Evolutionary conservation across 1,284 basidiomycete species (phyloP).

Genomic region (Cryptococcus sp.): DNA sequence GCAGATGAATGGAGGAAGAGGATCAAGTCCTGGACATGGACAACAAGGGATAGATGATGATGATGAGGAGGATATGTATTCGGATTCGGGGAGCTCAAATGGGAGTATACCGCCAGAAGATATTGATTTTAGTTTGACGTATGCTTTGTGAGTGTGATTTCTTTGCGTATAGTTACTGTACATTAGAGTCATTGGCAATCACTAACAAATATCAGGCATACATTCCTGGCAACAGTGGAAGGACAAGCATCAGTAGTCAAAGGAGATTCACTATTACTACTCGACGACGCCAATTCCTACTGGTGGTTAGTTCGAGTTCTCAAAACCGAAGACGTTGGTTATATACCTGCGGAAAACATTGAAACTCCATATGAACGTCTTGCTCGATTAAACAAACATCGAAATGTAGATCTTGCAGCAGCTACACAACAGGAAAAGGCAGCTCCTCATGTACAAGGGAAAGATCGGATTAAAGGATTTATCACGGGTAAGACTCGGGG

Average conservation of each 20-base stretch:
- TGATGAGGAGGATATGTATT: slow-evolving; percentile 34
- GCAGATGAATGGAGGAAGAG: background rate
- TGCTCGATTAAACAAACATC: slow-evolving; percentile 91
- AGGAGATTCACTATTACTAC: slow-evolving; percentile 85
- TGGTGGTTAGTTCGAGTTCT: slow-evolving; percentile 97
- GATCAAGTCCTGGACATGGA: background rate
- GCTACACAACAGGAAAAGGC: slow-evolving; percentile 30
- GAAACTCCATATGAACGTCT: slow-evolving; percentile 97
- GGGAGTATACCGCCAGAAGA: slow-evolving; percentile 52
- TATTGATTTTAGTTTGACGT: slow-evolving; percentile 53
- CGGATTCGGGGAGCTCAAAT: slow-evolving; percentile 40
- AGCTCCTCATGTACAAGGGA: slow-evolving; percentile 20
- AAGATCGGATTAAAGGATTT: slow-evolving; percentile 29
- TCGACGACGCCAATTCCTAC: slow-evolving; percentile 95
- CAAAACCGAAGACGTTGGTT: slow-evolving; percentile 98
- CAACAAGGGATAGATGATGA: slow-evolving; percentile 6
- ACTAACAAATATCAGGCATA: slow-evolving; percentile 54
- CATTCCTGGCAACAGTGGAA: slow-evolving; percentile 91
- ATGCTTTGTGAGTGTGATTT: slow-evolving; percentile 47
- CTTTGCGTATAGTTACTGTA: background rate
- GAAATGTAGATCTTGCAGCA: slow-evolving; percentile 80
- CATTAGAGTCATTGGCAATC: background rate
- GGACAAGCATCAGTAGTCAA: slow-evolving; percentile 96
- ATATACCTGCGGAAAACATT: slow-evolving; percentile 98
- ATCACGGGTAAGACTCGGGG: slow-evolving; percentile 28